Percentiles rank a stretch among this genome's conserved stretches.
These are phyloP conservation scores for Aspergillus sp. DNA, from an alignment of 2,329 filamentous ascomycete species.

Conservation along the genomic window DNA sequence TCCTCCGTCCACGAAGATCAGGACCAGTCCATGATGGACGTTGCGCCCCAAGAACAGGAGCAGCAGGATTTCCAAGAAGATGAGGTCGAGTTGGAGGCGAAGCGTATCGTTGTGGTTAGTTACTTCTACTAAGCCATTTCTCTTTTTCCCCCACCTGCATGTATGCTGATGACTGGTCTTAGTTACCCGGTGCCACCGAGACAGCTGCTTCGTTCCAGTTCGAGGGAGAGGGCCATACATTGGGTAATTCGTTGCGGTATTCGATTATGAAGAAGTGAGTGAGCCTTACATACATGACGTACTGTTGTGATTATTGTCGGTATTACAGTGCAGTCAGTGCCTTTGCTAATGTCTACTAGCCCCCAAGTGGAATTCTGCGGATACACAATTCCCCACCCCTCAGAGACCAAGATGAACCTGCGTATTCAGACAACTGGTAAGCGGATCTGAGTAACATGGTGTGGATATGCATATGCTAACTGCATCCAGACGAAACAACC, in stretches of 20 bases:
- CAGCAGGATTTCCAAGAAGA: slow-evolving; percentile 46
- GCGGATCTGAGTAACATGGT: slow-evolving; percentile 20
- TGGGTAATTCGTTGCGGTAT: slow-evolving; percentile 89
- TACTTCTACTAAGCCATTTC: neutral
- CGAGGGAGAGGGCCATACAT: slow-evolving; percentile 85
- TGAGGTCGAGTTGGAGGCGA: slow-evolving; percentile 38
- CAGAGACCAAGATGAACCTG: slow-evolving; percentile 93
- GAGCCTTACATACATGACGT: neutral
- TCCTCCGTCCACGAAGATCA: slow-evolving; percentile 35
- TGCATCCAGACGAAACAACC: slow-evolving; percentile 62
- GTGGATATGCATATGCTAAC: neutral
- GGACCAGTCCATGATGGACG: slow-evolving; percentile 39
- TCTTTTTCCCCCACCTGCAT: neutral
- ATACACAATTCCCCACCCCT: slow-evolving; percentile 95
- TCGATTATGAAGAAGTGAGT: slow-evolving; percentile 98
- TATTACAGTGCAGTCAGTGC: too few species aligned
- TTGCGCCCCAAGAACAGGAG: slow-evolving; percentile 29
- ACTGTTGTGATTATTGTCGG: neutral
- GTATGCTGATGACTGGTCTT: slow-evolving; percentile 2
- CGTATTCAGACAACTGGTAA: slow-evolving; percentile 94
- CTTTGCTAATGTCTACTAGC: slow-evolving; percentile 44
- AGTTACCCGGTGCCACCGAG: slow-evolving; percentile 80
- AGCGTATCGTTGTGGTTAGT: slow-evolving; percentile 60
- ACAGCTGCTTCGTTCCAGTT: slow-evolving; percentile 95
- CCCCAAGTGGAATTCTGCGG: slow-evolving; percentile 97